These are phyloP conservation scores for Alloteropsis angusta DNA, from an alignment of 202 grass and related monocot species.

Conservation along the genomic window DNA sequence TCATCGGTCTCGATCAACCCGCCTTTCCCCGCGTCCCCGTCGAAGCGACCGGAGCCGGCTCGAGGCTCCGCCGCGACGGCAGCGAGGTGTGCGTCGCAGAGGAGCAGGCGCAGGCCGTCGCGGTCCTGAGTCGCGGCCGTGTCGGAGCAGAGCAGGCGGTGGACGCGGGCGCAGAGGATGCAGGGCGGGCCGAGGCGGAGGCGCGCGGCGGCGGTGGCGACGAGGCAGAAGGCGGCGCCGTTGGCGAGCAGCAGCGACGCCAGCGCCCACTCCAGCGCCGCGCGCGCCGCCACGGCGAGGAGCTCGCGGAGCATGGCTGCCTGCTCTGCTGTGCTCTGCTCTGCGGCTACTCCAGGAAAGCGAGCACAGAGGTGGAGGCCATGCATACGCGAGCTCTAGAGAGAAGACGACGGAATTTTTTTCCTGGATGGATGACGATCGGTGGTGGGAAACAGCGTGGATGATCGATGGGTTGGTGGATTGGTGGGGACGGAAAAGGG, in stretches of 20 bases:
- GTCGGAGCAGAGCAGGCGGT: constrained; percentile 24
- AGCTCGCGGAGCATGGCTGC: constrained; percentile 27
- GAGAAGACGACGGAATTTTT: background rate
- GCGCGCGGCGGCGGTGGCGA: constrained; percentile 22
- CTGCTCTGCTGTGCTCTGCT: background rate
- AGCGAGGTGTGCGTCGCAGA: constrained; percentile 28
- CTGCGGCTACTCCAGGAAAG: background rate
- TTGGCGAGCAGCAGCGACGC: constrained; percentile 38
- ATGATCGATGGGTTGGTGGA: no score
- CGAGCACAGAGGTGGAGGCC: background rate
- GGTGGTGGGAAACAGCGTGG: background rate
- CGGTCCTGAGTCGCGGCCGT: background rate
- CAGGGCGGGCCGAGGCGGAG: constrained; percentile 34
- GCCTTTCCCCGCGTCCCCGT: no score
- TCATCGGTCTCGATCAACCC: background rate
- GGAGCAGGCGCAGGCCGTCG: constrained; percentile 3
- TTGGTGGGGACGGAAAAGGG: background rate
- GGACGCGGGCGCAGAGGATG: constrained; percentile 33
- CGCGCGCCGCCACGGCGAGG: constrained; percentile 5
- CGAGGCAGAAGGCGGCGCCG: constrained; percentile 44
- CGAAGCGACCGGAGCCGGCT: background rate
- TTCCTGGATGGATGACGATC: background rate
- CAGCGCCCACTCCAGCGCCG: constrained; percentile 37
- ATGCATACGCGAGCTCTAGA: background rate
- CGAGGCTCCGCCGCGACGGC: background rate